Percentiles rank a stretch among this genome's conserved stretches.
Evolutionary conservation across 2,329 filamentous ascomycete genomes (phyloP).

Genomic region (Peltaster fructicola): DNA sequence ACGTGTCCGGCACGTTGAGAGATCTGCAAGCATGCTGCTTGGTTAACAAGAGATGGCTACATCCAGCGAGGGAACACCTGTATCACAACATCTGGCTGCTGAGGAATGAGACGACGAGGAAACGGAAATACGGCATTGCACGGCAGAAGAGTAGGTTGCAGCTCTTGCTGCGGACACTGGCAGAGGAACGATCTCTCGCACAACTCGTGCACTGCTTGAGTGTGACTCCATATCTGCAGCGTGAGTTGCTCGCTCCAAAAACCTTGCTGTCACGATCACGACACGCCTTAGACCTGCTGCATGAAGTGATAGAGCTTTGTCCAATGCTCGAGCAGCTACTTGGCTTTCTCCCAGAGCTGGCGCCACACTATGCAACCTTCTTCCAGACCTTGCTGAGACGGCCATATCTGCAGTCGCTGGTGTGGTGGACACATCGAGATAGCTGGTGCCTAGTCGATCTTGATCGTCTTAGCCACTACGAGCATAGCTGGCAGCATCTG

Average conservation of each 20-base stretch:
- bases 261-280: constrained; percentile 20
- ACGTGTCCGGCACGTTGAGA: constrained; percentile 35
- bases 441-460: constrained; percentile 37
- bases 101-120: constrained; percentile 19
- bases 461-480: no score
- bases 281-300: constrained; percentile 33
- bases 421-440: constrained; percentile 27
- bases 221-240: constrained; percentile 31
- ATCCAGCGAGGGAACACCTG: constrained; percentile 32
- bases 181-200: constrained; percentile 32
- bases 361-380: no score
- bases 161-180: constrained; percentile 36
- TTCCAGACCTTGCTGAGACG: no score
- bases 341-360: constrained; percentile 35
- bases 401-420: no score
- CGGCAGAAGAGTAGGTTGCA: constrained; percentile 32
- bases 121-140: constrained; percentile 21
- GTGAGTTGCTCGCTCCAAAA: constrained; percentile 17
- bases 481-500: constrained; percentile 32
- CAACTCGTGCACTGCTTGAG: constrained; percentile 32
- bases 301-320: constrained; percentile 41
- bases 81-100: constrained; percentile 22
- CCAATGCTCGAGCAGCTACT: constrained; percentile 37
- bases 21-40: constrained; percentile 36
- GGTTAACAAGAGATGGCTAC: constrained; percentile 39